phyloP scores from a whole-genome alignment of 2,329 filamentous ascomycete species.

The Fusarium dlaminii region DNA sequence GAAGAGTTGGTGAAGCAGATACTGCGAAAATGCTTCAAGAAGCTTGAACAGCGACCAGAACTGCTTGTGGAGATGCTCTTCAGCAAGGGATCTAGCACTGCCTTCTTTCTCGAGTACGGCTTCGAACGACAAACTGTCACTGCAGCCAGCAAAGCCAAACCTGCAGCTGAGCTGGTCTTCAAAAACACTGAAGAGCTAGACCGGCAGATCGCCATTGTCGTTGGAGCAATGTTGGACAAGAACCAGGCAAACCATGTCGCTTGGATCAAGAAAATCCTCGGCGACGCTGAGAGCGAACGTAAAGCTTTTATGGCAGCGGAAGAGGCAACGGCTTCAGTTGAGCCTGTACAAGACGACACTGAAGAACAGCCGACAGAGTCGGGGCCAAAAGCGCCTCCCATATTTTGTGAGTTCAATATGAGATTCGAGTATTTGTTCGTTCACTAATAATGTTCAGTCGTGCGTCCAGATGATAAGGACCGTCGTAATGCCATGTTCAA shows the following conservation, averaged over 20 bases:
- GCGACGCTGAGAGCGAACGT: slow-evolving; percentile 75
- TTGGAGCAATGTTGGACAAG: slow-evolving; percentile 82
- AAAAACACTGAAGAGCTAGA: slow-evolving; percentile 74
- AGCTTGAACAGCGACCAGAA: slow-evolving; percentile 85
- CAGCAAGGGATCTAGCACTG: slow-evolving; percentile 85
- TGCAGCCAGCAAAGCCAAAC: slow-evolving; percentile 67
- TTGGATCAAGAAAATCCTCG: slow-evolving; percentile 82
- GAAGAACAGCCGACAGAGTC: slow-evolving; percentile 42
- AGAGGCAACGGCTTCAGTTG: slow-evolving; percentile 61
- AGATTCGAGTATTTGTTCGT: background rate
- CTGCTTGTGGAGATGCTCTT: slow-evolving; percentile 93
- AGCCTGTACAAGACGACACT: slow-evolving; percentile 48
- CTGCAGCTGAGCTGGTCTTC: slow-evolving; percentile 85
- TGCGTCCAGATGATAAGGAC: slow-evolving; percentile 72
- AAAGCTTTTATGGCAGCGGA: slow-evolving; percentile 80
- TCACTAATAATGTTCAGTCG: slow-evolving; percentile 54
- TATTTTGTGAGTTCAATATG: slow-evolving; percentile 45
- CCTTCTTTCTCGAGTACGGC: slow-evolving; percentile 90
- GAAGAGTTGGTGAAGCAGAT: slow-evolving; percentile 88
- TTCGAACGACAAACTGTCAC: slow-evolving; percentile 83
- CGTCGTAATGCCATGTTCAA: slow-evolving; percentile 83
- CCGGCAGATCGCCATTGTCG: slow-evolving; percentile 80
- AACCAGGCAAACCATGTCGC: slow-evolving; percentile 78
- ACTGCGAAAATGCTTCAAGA: slow-evolving; percentile 82
- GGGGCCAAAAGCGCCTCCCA: slow-evolving; percentile 44